A percentile compares a stretch with the other conserved stretches of the same genome.
These are phyloP conservation scores for Pulveroboletus sp. DNA, from an alignment of 768 basidiomycete species.

Conservation along the genomic window DNA sequence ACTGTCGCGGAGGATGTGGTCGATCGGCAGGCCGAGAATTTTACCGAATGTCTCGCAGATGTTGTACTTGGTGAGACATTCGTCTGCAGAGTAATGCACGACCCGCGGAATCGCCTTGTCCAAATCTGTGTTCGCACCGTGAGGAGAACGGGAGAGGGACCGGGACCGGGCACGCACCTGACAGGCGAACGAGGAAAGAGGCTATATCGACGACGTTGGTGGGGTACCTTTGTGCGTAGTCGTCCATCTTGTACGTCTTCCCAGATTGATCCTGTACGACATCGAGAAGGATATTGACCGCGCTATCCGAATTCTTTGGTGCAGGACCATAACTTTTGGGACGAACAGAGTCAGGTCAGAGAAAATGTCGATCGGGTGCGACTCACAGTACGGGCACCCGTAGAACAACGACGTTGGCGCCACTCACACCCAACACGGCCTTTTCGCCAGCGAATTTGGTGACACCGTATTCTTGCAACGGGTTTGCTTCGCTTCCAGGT, in stretches of 20 bases:
- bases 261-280: conserved; percentile 84
- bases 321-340: conserved; percentile 77
- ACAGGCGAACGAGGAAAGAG: conserved; percentile 73
- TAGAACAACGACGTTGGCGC: conserved; percentile 64
- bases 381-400: conserved; percentile 87
- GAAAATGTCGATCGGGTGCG: neutral
- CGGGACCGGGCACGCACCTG: conserved; percentile 43
- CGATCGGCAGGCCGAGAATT: conserved; percentile 66
- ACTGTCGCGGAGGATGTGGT: conserved; percentile 72
- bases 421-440: conserved; percentile 60
- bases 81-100: conserved; percentile 81
- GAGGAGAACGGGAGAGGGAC: neutral
- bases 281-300: conserved; percentile 86
- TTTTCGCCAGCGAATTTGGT: conserved; percentile 88
- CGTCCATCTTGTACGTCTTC: conserved; percentile 93
- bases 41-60: conserved; percentile 80
- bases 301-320: conserved; percentile 81
- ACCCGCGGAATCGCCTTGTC: conserved; percentile 43
- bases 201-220: conserved; percentile 90
- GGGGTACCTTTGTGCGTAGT: conserved; percentile 89
- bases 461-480: conserved; percentile 83
- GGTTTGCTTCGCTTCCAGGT: conserved; percentile 70
- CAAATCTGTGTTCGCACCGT: conserved; percentile 27
- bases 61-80: conserved; percentile 90
- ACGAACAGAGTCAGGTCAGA: conserved; percentile 2